phyloP scores from a whole-genome alignment of 306 rosid genomes.

The Vigna unguiculata region DNA sequence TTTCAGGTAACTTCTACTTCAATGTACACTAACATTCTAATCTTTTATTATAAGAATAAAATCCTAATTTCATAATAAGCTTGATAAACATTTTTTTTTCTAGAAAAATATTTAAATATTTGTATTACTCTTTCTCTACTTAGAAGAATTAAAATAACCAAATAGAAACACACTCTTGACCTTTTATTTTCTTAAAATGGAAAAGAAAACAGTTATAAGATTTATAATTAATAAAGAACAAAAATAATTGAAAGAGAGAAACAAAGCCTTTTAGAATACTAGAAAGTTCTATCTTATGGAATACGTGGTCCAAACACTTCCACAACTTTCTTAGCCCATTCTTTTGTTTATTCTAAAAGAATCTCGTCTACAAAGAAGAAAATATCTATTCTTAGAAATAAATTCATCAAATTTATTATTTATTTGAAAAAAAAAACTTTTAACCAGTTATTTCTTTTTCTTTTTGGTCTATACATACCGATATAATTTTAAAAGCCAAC shows the following conservation, averaged over 20 bases:
- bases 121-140: background rate
- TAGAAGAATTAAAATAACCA: background rate
- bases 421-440: background rate
- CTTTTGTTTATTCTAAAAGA: background rate
- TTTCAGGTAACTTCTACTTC: background rate
- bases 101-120: background rate
- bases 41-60: no score
- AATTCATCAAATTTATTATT: background rate
- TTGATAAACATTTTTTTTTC: background rate
- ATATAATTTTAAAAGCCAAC: background rate
- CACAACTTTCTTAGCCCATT: background rate
- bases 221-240: background rate
- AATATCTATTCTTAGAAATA: background rate
- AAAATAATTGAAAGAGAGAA: background rate
- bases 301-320: slow-evolving; percentile 22
- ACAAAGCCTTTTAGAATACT: background rate
- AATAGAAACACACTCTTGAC: background rate
- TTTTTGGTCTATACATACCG: background rate
- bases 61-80: background rate
- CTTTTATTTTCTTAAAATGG: background rate
- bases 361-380: background rate
- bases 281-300: background rate
- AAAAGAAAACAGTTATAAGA: background rate
- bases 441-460: background rate
- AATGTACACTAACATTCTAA: background rate